Conservation (phyloP, 768 basidiomycete genomes). For the Rhodosporidiobolus sp. region DNA sequence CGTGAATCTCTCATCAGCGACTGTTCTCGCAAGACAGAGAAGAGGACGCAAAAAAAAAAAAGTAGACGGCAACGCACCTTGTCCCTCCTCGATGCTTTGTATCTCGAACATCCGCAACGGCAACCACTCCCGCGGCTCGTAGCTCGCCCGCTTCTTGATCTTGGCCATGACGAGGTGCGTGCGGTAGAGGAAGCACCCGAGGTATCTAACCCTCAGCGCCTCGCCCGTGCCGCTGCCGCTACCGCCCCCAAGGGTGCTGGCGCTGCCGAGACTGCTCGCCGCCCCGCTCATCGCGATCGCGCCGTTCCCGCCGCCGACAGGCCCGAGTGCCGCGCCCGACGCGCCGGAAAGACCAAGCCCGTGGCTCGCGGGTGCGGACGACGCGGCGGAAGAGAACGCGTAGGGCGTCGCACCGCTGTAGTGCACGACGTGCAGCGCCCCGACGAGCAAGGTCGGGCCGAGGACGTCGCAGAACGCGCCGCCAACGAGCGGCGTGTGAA, state of each 20-base stretch:
- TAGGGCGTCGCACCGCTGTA: slow-evolving; percentile 52
- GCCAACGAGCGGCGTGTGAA: slow-evolving; percentile 43
- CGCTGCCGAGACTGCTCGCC: no score
- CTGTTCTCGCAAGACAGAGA: not conserved
- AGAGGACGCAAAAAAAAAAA: not conserved
- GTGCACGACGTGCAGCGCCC: slow-evolving; percentile 80
- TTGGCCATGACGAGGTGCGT: slow-evolving; percentile 86
- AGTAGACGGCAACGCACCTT: slow-evolving; percentile 59
- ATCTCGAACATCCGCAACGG: slow-evolving; percentile 69
- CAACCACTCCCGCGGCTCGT: slow-evolving; percentile 88
- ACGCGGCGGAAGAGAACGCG: slow-evolving; percentile 36
- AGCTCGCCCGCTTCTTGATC: slow-evolving; percentile 67
- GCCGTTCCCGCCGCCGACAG: no score
- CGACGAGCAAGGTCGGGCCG: slow-evolving; percentile 73
- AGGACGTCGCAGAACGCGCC: slow-evolving; percentile 58
- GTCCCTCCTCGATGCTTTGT: slow-evolving; percentile 64
- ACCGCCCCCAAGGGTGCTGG: not conserved
- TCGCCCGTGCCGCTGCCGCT: not conserved
- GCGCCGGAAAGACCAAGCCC: not conserved
- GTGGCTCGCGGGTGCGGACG: no score
- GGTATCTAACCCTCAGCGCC: slow-evolving; percentile 53
- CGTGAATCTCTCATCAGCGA: no score
- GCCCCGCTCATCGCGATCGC: no score
- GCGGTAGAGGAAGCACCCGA: slow-evolving; percentile 71
- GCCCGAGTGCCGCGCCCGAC: not conserved